phyloP scores from a whole-genome alignment of 2,329 filamentous ascomycete species.

The Stenocarpella maydis region DNA sequence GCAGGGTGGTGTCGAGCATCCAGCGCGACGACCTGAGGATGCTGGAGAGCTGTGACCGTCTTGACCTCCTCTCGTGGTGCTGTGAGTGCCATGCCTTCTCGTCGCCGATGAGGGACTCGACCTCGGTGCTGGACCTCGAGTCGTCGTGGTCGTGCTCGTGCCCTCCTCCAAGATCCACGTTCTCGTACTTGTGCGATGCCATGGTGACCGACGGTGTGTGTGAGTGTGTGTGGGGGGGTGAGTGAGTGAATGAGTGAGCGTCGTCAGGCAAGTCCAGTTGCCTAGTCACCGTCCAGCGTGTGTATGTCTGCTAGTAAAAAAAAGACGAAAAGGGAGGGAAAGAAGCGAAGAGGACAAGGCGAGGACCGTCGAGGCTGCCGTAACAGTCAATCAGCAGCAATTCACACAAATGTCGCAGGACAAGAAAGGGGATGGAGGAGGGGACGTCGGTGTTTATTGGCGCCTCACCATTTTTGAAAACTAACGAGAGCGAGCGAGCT shows the following conservation, averaged over 20 bases:
- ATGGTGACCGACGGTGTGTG: constrained; percentile 2
- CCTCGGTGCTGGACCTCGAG: constrained; percentile 47
- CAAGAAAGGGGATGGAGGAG: not conserved
- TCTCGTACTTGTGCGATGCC: constrained; percentile 42
- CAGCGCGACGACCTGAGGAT: constrained; percentile 47
- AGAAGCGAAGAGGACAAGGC: not conserved
- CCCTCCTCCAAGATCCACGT: constrained; percentile 38
- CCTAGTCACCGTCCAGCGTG: constrained; percentile 30
- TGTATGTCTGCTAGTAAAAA: too few species aligned
- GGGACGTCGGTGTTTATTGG: constrained; percentile 4
- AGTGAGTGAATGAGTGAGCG: not conserved
- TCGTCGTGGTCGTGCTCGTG: constrained; percentile 47
- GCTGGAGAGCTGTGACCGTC: constrained; percentile 38
- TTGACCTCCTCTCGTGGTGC: constrained; percentile 38
- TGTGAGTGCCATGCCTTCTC: constrained; percentile 47
- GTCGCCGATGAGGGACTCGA: constrained; percentile 51
- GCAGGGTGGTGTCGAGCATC: constrained; percentile 49
- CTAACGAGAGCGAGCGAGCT: constrained; percentile 4
- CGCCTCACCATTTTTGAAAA: not conserved
- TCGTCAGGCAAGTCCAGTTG: constrained; percentile 29
- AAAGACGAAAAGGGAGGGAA: not conserved
- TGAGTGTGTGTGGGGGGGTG: not conserved
- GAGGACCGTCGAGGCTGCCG: constrained; percentile 14
- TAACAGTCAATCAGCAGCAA: too few species aligned
- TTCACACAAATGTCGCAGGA: not conserved